These are phyloP conservation scores for Curvularia verruculosa DNA, from an alignment of 2,329 filamentous ascomycete genomes.

Conservation along the genomic window DNA sequence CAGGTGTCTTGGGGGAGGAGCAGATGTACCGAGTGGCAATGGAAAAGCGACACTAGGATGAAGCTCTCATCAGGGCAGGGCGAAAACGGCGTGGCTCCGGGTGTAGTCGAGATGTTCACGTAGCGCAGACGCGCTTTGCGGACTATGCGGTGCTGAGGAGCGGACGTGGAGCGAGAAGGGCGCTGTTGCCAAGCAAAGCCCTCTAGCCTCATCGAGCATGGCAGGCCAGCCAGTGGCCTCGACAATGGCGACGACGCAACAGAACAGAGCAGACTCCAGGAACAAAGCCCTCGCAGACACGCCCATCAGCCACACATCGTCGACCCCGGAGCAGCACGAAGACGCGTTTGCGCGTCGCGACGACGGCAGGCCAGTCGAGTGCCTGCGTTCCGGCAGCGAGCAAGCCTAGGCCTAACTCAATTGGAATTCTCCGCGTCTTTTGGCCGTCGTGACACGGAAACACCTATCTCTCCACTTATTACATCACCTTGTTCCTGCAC, in stretches of 20 bases:
- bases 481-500: slow-evolving; percentile 39
- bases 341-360: slow-evolving; percentile 36
- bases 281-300: neutral
- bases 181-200: slow-evolving; percentile 16
- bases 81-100: slow-evolving; percentile 32
- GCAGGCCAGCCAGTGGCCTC: slow-evolving; percentile 17
- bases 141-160: slow-evolving; percentile 43
- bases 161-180: slow-evolving; percentile 21
- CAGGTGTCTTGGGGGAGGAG: slow-evolving; percentile 9
- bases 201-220: slow-evolving; percentile 25
- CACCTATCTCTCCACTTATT: slow-evolving; percentile 49
- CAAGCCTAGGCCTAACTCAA: slow-evolving; percentile 45
- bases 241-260: slow-evolving; percentile 22
- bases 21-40: slow-evolving; percentile 36
- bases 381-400: slow-evolving; percentile 45
- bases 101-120: slow-evolving; percentile 43
- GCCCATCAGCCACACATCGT: slow-evolving; percentile 6
- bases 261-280: slow-evolving; percentile 4
- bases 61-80: slow-evolving; percentile 38
- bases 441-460: slow-evolving; percentile 46
- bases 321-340: slow-evolving; percentile 8
- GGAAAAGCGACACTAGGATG: slow-evolving; percentile 31
- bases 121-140: slow-evolving; percentile 41
- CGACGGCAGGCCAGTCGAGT: slow-evolving; percentile 39
- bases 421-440: slow-evolving; percentile 41